Conservation (phyloP, 78 protist genomes). For the Pigoraptor vietnamica region DNA sequence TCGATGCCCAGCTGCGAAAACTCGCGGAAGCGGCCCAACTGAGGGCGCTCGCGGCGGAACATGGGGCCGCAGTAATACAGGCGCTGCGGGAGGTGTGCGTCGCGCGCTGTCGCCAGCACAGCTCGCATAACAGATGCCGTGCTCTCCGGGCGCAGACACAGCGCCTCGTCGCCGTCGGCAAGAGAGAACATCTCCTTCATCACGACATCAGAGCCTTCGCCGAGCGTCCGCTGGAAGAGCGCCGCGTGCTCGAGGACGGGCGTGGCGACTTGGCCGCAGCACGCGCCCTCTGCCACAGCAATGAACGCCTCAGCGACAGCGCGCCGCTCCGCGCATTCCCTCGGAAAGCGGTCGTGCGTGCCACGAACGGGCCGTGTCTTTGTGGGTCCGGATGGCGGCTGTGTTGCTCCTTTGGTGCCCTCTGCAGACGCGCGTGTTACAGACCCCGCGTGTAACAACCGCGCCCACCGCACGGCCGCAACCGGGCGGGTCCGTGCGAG, state of each 20-base stretch:
- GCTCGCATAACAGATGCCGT: conserved; percentile 41
- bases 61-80: conserved; percentile 51
- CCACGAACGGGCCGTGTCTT: background rate
- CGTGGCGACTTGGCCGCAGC: background rate
- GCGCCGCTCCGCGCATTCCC: too few species aligned
- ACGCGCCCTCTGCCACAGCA: background rate
- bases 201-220: conserved; percentile 41
- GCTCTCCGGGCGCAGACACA: conserved; percentile 52
- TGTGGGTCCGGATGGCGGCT: background rate
- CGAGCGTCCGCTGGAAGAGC: conserved; percentile 46
- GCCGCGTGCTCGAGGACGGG: conserved; percentile 49
- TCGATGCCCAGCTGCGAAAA: conserved; percentile 30
- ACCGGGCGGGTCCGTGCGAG: too few species aligned
- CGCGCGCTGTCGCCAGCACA: background rate
- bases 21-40: conserved; percentile 51
- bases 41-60: conserved; percentile 68
- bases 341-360: background rate
- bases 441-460: too few species aligned
- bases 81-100: background rate
- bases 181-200: conserved; percentile 53
- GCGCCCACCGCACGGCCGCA: too few species aligned
- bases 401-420: background rate
- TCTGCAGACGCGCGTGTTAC: too few species aligned
- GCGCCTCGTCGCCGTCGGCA: conserved; percentile 9
- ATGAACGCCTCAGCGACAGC: too few species aligned